These are phyloP conservation scores for Leccinum subtestaceum DNA, from an alignment of 768 basidiomycete species.

Conservation along the genomic window DNA sequence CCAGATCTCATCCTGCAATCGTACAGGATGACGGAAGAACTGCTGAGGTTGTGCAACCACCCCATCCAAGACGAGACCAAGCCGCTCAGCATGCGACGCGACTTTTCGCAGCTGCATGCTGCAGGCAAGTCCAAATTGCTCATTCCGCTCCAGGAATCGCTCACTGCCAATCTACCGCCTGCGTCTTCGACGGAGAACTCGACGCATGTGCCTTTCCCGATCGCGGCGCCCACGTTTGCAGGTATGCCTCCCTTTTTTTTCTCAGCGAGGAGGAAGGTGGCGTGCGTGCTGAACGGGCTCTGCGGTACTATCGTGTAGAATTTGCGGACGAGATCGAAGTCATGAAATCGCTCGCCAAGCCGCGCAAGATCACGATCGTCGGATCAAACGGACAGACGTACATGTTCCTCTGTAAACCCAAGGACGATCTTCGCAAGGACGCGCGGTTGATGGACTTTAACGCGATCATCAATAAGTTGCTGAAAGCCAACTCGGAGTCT, in stretches of 20 bases:
- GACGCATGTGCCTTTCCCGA: slow-evolving; percentile 78
- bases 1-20: slow-evolving; percentile 52
- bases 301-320: slow-evolving; percentile 38
- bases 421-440: slow-evolving; percentile 96
- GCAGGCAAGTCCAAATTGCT: slow-evolving; percentile 69
- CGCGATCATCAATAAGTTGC: slow-evolving; percentile 92
- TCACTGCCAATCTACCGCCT: slow-evolving; percentile 86
- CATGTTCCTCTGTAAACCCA: slow-evolving; percentile 93
- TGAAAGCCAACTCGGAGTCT: slow-evolving; percentile 92
- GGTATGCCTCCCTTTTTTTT: slow-evolving; percentile 34
- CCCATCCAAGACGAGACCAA: slow-evolving; percentile 40
- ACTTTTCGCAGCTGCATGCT: slow-evolving; percentile 51
- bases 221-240: slow-evolving; percentile 69
- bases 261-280: no score
- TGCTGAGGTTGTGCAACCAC: slow-evolving; percentile 65
- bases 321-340: slow-evolving; percentile 83
- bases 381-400: slow-evolving; percentile 84
- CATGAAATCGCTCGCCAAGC: slow-evolving; percentile 89
- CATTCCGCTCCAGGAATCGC: slow-evolving; percentile 88
- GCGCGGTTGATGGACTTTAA: slow-evolving; percentile 98
- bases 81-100: slow-evolving; percentile 44
- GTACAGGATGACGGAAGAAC: slow-evolving; percentile 61
- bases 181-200: slow-evolving; percentile 52
- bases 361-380: slow-evolving; percentile 82
- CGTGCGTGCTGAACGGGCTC: background rate